Base-by-base conservation (phyloP, 2,329 filamentous ascomycete genomes). In the Curvularia spicifera region DNA sequence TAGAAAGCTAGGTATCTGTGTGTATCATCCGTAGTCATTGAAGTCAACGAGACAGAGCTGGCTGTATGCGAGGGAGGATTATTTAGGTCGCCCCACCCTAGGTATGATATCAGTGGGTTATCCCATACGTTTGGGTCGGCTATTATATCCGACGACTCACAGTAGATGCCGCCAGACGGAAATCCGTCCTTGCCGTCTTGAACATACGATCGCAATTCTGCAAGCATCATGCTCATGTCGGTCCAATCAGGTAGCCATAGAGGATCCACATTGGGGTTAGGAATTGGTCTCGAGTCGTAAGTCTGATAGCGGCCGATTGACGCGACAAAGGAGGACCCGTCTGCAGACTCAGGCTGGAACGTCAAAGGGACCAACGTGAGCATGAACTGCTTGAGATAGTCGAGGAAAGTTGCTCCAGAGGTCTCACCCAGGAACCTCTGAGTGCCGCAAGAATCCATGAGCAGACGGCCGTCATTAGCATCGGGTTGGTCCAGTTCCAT, bases 251-350 rank as follows among this genome's bases (percentile, higher is more conserved):
- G 69, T n/a, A 72, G 46, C 69, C 69, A 72, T 10, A 63, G 39
- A n/a, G 68, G 60, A 51, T 72, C 62, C 9, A 72, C 69, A 20
- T 53, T 57, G 13, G 68, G 66, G 28, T 71, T 65, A 2, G 66
- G 60, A 26, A 72, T 56, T 5, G 69, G 69, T 12, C 69, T 62
- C 13, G 69, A 72, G 51, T 72, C 69, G 51, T 66, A 70, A 1
- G 69, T 72, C 49, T 72, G 69, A 29, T 72, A 72, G 22, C 54
- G 61, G 7, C 70, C 70, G 43, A 71, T 56, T 10, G 67, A 65
- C 2, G 51, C 57, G 12, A 68, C 54, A 26, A 71, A 72, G 8
- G 54, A 60, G 8, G 63, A 70, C 1, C 65, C 65, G 44, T 70
- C 63, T 29, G 37, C 63, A 31, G 51, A 56, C 18, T 61, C 67